These are phyloP conservation scores for Geum urbanum DNA, from an alignment of 306 rosid genomes.

Conservation along the genomic window DNA sequence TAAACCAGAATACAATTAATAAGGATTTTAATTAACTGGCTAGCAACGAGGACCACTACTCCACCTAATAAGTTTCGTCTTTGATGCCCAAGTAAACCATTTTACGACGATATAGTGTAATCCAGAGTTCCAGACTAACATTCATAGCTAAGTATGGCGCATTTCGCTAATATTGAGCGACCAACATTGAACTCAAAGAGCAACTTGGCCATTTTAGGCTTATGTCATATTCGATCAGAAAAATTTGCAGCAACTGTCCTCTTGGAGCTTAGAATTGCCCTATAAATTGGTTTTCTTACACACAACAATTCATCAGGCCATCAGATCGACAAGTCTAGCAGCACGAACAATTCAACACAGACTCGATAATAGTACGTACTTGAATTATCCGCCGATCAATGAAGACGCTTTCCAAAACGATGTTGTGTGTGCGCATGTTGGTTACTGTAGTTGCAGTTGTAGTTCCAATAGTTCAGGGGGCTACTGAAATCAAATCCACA, in stretches of 20 bases:
- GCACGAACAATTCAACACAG: neutral
- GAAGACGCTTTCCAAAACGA: neutral
- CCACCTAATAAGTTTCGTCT: too few relatives aligned
- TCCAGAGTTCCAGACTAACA: too few relatives aligned
- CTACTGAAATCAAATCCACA: too few relatives aligned
- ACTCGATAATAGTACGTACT: neutral
- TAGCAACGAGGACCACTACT: too few relatives aligned
- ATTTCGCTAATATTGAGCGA: too few relatives aligned
- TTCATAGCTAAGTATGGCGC: too few relatives aligned
- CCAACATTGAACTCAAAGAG: neutral
- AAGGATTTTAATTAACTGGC: too few relatives aligned
- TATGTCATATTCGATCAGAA: neutral
- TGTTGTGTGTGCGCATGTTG: neutral
- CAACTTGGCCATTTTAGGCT: neutral
- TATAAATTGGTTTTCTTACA: neutral
- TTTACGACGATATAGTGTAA: too few relatives aligned
- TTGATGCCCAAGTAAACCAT: too few relatives aligned
- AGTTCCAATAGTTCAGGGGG: neutral
- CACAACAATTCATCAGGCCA: neutral
- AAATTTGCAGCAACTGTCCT: neutral
- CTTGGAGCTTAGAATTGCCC: neutral
- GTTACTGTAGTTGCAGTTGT: neutral
- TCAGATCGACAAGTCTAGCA: too few relatives aligned
- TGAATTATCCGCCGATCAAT: neutral
- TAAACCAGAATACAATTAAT: too few relatives aligned